Evolutionary conservation across 345 rosid genomes (phyloP).

Genomic region (Salix arbutifolia): DNA sequence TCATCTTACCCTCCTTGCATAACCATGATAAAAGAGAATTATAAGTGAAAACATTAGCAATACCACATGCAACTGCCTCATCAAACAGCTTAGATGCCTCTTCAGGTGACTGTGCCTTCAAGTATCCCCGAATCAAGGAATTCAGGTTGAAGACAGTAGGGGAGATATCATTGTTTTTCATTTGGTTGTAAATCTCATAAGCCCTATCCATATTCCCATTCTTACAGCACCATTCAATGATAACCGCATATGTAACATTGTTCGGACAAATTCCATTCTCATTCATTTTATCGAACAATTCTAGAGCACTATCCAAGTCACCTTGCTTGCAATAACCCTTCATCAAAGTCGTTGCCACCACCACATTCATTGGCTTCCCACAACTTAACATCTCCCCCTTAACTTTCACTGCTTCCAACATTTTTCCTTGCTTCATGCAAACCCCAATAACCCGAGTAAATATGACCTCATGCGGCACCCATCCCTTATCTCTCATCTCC

Average conservation of each 20-base stretch:
- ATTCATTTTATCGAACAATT: slow-evolving; percentile 50
- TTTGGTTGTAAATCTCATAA: slow-evolving; percentile 50
- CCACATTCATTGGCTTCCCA: slow-evolving; percentile 54
- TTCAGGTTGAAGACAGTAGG: slow-evolving; percentile 47
- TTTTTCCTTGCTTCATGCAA: slow-evolving; percentile 52
- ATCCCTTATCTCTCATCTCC: slow-evolving; percentile 56
- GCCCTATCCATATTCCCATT: slow-evolving; percentile 54
- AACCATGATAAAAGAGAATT: slow-evolving; percentile 52
- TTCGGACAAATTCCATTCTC: slow-evolving; percentile 58
- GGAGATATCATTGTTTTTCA: slow-evolving; percentile 47
- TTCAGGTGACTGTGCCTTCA: slow-evolving; percentile 34
- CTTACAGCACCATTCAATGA: slow-evolving; percentile 62
- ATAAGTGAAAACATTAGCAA: slow-evolving; percentile 52
- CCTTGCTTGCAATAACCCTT: slow-evolving; percentile 54
- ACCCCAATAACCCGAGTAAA: slow-evolving; percentile 51
- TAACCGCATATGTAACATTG: slow-evolving; percentile 51
- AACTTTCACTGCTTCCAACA: slow-evolving; percentile 57
- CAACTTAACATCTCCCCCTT: slow-evolving; percentile 71
- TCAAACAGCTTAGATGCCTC: slow-evolving; percentile 51
- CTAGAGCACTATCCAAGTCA: slow-evolving; percentile 47
- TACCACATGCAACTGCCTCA: slow-evolving; percentile 47
- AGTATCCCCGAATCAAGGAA: slow-evolving; percentile 51
- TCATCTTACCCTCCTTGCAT: slow-evolving; percentile 47
- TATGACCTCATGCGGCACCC: slow-evolving; percentile 43
- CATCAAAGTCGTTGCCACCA: slow-evolving; percentile 63